Conservation (phyloP, 176 grass and related monocot genomes). For the Zoysia pacifica region DNA sequence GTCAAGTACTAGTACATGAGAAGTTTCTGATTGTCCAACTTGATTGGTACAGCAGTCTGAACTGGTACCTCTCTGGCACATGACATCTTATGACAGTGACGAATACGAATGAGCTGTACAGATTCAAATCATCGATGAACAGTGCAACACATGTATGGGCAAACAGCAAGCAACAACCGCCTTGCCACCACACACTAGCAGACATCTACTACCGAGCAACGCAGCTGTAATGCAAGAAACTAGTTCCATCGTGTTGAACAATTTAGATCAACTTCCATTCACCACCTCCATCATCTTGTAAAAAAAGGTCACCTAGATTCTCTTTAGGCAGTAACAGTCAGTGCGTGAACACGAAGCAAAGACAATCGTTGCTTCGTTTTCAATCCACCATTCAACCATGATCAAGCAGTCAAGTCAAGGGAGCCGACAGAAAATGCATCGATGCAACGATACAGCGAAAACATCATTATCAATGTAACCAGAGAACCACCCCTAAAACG, state of each 20-base stretch:
- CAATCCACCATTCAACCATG: slow-evolving; percentile 12
- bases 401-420: slow-evolving; percentile 2
- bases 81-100: slow-evolving; percentile 4
- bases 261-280: not conserved
- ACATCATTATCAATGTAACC: not conserved
- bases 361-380: slow-evolving; percentile 5
- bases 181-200: slow-evolving; percentile 22
- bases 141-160: slow-evolving; percentile 9
- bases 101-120: slow-evolving; percentile 23
- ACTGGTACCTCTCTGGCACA: slow-evolving; percentile 31
- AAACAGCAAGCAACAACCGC: slow-evolving; percentile 10
- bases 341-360: slow-evolving; percentile 35
- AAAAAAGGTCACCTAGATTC: not conserved
- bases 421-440: not conserved
- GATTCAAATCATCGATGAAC: not conserved
- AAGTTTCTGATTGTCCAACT: not conserved
- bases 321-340: not conserved
- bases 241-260: not conserved
- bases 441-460: not conserved
- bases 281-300: not conserved
- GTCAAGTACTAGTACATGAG: not conserved
- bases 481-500: not conserved
- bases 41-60: slow-evolving; percentile 8
- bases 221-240: slow-evolving; percentile 20
- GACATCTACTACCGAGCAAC: slow-evolving; percentile 14